Evolutionary conservation across 768 basidiomycete species (phyloP).

Genomic region (Wakefieldia striispora): DNA sequence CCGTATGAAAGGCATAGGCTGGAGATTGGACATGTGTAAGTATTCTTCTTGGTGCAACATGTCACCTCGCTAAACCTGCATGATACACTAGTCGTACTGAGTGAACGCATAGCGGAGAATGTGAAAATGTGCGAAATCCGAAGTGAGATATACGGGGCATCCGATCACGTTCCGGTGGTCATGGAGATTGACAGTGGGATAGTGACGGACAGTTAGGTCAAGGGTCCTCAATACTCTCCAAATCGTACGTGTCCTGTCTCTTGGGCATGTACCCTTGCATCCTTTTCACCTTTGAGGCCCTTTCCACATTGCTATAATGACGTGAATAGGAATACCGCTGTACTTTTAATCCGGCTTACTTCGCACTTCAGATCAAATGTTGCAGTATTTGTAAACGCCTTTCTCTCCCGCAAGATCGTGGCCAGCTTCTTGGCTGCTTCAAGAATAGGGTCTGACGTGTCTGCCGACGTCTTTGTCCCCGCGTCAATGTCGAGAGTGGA

Average conservation of each 20-base stretch:
- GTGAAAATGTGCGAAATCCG: conserved; percentile 85
- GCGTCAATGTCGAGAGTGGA: conserved; percentile 24
- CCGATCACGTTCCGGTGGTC: conserved; percentile 81
- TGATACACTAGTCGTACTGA: conserved; percentile 59
- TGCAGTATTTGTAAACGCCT: conserved; percentile 86
- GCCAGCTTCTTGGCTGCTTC: conserved; percentile 71
- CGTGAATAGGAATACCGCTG: conserved; percentile 5
- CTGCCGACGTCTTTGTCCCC: conserved; percentile 23
- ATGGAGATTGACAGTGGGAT: conserved; percentile 61
- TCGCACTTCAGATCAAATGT: conserved; percentile 91
- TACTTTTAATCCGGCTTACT: conserved; percentile 39
- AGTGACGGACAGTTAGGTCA: conserved; percentile 23
- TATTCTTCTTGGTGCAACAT: conserved; percentile 13
- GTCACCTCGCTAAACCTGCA: neutral
- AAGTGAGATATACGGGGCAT: conserved; percentile 82
- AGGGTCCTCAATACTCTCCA: conserved; percentile 65
- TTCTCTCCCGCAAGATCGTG: conserved; percentile 65
- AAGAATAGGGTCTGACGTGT: conserved; percentile 53
- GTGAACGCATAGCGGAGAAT: conserved; percentile 60
- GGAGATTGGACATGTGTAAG: conserved; percentile 85
- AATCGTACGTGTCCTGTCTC: conserved; percentile 84
- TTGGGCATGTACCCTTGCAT: conserved; percentile 82
- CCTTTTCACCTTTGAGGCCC: conserved; percentile 93
- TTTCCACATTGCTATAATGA: conserved; percentile 65
- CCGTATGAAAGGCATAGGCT: conserved; percentile 76